Evolutionary conservation across 2,329 filamentous ascomycete genomes (phyloP), one percentile per base, ranked within the genome.

Genomic region (Chrysoporthe puriensis): DNA sequence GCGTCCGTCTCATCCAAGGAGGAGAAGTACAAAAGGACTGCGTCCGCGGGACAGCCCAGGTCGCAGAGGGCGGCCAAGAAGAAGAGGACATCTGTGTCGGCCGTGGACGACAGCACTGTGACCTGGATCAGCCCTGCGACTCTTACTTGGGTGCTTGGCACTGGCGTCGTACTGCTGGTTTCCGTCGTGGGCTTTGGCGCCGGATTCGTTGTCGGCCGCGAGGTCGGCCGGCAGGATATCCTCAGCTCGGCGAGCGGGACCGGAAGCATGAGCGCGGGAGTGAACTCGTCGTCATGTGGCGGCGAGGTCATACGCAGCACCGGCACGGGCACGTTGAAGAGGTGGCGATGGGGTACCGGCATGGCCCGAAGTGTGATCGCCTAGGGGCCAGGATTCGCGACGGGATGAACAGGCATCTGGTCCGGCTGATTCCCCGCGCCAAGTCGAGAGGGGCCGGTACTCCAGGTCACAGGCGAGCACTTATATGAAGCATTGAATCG

Each of bases 141-240:
- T 8, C 76, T 90, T 62, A 88, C 88, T 0, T 90, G 88, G 86
- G 86, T 89, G 6, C 83, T 91, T 64, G 88, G 86, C 66, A 88
- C 89, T 8, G 88, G 89, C 21, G 88, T 91, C 1, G 86, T 91
- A 1, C 88, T 91, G 9, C 81, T 91, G 13, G 86, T 91, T 3
- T 89, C 86, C 8, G 89, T 90, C 1, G 88, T 91, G 44, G 88
- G 88, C 2, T 91, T 91, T 71, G 88, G 89, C 2, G 89, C 89
- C 9, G 89, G 89, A 13, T 90, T 90, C 73, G 88, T 90, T 34
- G 88, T 90, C 68, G 89, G 89, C 5, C 82, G 88, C 36, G 89
- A 91, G 72, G 88, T 89, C 34, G 89, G 89, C 3, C 83, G 86
- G 44, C 86, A 90, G 71, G 88, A 91, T 73, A 80, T 80, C 14